Base-by-base conservation (phyloP, 2,329 filamentous ascomycete species). In the Colletotrichum lini region DNA sequence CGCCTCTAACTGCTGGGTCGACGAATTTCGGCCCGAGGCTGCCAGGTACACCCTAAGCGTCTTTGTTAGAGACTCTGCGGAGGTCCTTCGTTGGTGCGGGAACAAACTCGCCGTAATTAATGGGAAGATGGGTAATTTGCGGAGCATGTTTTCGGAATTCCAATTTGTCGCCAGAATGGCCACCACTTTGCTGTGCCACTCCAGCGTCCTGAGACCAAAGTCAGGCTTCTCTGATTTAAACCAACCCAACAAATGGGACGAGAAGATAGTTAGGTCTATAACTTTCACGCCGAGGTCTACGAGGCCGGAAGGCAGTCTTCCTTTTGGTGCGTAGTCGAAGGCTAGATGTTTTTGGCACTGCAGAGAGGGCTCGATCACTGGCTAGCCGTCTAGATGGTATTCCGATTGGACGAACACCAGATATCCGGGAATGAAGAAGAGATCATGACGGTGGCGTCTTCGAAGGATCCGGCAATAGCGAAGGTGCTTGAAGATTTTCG, bases 301-400 rank as follows among this genome's bases (percentile, higher is more conserved):
- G 16, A 60, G 57, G n/a, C 23, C 35, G 18, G 9, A 18, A 49
- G 21, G 40, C 12, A 44, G 26, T 10, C 9, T 44, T 18, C 40
- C 12, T 3, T 57, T 59, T 12, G 49, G 9, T 52, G 56, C 44
- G 58, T 71, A 71, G 8, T 18, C 38, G 56, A 67, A 63, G 8
- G 68, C 56, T 21, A 71, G 44, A 47, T 67, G 50, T 15, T 26
- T 10, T 16, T 44, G 47, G 30, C 30, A 1, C 49, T 23, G 38
- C 35, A 16, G n/a, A 8, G 26, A n/a, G 13, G 30, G 30, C 10
- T 71, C 57, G 50, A 71, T 58, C 18, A 63, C 16, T 23, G 58
- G 38, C 3, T 53, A n/a, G 7, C 52, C 38, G 12, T 70, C 23
- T 26, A 53, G 30, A 38, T 63, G 52, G 47, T 44, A 71, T 3